Percentiles rank a stretch among this genome's conserved stretches.
Conservation (phyloP, 257 asterid genomes). For the Solanum paucissectum region DNA sequence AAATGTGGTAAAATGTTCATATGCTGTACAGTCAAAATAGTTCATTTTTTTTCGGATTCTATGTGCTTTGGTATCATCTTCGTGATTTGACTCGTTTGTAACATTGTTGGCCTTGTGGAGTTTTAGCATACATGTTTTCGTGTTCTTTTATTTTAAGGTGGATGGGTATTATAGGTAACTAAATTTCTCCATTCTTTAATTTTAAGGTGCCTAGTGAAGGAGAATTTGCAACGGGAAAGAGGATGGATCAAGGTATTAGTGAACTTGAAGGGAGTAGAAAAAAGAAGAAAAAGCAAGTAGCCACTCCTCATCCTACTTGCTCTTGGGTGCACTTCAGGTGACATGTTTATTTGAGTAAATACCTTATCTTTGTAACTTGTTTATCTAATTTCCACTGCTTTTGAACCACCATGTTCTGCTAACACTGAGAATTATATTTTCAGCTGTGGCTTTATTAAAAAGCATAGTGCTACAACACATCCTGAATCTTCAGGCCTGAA, state of each 20-base stretch:
- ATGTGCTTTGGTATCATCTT: not conserved
- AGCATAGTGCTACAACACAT: conserved; percentile 82
- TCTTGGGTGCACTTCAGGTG: conserved; percentile 99
- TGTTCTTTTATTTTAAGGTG: not conserved
- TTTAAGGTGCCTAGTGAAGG: conserved; percentile 54
- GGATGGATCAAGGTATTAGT: conserved; percentile 49
- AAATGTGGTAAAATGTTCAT: not conserved
- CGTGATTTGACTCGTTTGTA: not conserved
- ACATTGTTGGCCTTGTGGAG: not conserved
- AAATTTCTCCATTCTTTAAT: not conserved
- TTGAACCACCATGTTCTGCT: not conserved
- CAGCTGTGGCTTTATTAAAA: conserved; percentile 90
- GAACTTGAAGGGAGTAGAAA: conserved; percentile 63
- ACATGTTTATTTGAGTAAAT: conserved; percentile 1
- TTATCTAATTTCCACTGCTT: not conserved
- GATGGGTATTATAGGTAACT: not conserved
- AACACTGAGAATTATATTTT: conserved; percentile 7
- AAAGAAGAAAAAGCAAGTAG: conserved; percentile 70
- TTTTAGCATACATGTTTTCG: not conserved
- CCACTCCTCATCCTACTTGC: conserved; percentile 83
- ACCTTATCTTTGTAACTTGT: not conserved
- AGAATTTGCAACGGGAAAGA: conserved; percentile 36
- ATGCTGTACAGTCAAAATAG: not conserved
- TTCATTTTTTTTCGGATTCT: not conserved
- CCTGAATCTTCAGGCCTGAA: conserved; percentile 92